Conservation (phyloP, 805 yeast genomes). For the Wickerhamiella qilinensis region DNA sequence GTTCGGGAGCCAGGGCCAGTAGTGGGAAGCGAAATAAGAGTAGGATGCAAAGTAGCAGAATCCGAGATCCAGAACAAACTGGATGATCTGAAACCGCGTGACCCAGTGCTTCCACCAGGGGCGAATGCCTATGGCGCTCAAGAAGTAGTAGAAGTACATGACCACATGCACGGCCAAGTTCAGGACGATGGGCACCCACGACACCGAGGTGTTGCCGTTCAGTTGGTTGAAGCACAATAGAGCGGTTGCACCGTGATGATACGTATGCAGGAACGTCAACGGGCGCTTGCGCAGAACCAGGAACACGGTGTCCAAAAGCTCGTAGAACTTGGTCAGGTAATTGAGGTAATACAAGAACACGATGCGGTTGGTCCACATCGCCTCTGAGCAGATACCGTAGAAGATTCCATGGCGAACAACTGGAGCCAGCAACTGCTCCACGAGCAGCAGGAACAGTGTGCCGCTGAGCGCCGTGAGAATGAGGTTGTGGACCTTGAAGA, state of each 20-base stretch:
- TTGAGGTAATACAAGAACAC: constrained; percentile 79
- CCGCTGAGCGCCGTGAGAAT: constrained; percentile 55
- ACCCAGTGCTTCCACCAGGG: constrained; percentile 99
- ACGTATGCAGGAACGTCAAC: constrained; percentile 82
- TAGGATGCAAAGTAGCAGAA: constrained; percentile 91
- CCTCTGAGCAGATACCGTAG: constrained; percentile 63
- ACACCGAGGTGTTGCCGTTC: constrained; percentile 75
- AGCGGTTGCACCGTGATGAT: constrained; percentile 98
- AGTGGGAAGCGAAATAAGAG: constrained; percentile 67
- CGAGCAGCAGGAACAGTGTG: constrained; percentile 44
- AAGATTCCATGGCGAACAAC: constrained; percentile 58
- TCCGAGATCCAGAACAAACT: constrained; percentile 73
- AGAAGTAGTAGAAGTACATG: constrained; percentile 96
- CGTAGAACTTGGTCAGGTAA: constrained; percentile 77
- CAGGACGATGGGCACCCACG: constrained; percentile 85
- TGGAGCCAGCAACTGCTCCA: constrained; percentile 79
- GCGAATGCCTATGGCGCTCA: constrained; percentile 79
- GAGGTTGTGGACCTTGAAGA: constrained; percentile 79
- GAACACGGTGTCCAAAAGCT: constrained; percentile 81
- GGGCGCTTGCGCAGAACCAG: constrained; percentile 84
- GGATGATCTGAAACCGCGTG: constrained; percentile 87
- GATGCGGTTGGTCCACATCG: constrained; percentile 71
- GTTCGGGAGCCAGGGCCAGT: constrained; percentile 55
- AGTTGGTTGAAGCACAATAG: constrained; percentile 85
- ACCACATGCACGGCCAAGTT: constrained; percentile 87